Base-by-base conservation (phyloP, 2,329 filamentous ascomycete species). In the Monosporascus sp. region DNA sequence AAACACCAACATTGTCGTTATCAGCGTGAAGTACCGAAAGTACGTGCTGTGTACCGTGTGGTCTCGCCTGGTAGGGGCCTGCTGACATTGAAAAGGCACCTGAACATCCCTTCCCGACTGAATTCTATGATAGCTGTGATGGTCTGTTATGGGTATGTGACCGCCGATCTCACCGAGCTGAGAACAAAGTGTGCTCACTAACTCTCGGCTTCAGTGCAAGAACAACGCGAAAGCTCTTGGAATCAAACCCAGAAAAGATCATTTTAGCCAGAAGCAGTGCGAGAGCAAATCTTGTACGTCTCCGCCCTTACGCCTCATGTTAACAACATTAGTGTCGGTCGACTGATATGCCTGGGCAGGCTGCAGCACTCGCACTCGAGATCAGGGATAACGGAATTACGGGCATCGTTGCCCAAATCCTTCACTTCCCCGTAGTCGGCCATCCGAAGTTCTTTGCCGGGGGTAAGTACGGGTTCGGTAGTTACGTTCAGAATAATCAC, bases 41-140 rank as follows among this genome's bases (percentile, higher is more conserved):
- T 70, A 52, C 55, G 66, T 58, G 27, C 37, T 20, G 31, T 47
- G 6, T n/a, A 9, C 17, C 14, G 1, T 37, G 1, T 5, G 26
- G 16, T 17, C 50, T 7, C 26, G 0, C 14, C 20, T 38, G n/a
- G 16, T 37, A 2, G 9, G 9, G 9, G 43, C 20, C 46, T 45
- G 26, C 53, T 67, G n/a, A 65, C 43, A 26, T 44, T 2, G 9
- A 71, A 67, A 52, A 79, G 78, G 78, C 78, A 1, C 78, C 78
- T 3, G 77, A 80, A 56, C 74, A 72, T 53, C 74, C 74, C 0
- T 80, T 77, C 50, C 78, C 78, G 0, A 74, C 72, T 49, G 74
- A 74, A 1, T 53, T 79, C 5, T 73, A 80, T 51, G 78, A 81
- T 61, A 75, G 74, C 49, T 78, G 77, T 51, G 78, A 80, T 56